phyloP scores from a whole-genome alignment of 176 grass and related monocot genomes.

The Oryza punctata region DNA sequence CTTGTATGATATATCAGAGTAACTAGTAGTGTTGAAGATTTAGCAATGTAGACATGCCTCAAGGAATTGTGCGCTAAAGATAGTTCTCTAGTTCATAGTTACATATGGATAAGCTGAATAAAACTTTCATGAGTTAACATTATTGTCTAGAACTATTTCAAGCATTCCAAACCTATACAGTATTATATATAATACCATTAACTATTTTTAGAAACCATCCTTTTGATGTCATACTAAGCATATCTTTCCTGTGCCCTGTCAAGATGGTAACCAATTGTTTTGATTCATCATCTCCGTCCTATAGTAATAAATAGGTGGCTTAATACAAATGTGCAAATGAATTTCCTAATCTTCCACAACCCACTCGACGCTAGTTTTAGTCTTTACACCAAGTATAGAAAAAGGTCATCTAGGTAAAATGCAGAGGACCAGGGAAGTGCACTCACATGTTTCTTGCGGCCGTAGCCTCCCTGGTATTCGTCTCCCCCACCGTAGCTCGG shows the following conservation, averaged over 20 bases:
- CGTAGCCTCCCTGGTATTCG: constrained; percentile 43
- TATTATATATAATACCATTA: neutral
- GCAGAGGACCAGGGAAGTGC: neutral
- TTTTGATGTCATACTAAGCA: neutral
- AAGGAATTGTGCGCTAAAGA: neutral
- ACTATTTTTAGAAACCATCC: neutral
- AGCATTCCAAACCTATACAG: neutral
- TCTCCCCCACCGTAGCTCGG: constrained; percentile 46
- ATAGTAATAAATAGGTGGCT: neutral
- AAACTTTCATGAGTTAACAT: neutral
- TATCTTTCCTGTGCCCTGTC: neutral
- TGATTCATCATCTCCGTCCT: neutral
- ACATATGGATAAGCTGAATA: neutral
- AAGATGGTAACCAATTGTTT: neutral
- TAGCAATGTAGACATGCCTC: neutral
- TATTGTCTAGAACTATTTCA: neutral
- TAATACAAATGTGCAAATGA: neutral
- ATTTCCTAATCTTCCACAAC: neutral
- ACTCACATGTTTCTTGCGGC: constrained; percentile 66
- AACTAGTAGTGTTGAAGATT: neutral
- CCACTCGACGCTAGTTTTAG: neutral
- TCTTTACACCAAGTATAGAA: neutral
- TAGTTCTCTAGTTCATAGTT: neutral
- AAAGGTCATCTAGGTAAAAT: neutral
- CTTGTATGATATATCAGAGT: neutral